phyloP scores from a whole-genome alignment of 1,284 basidiomycete species.

The Fomitopsis pinicola region DNA sequence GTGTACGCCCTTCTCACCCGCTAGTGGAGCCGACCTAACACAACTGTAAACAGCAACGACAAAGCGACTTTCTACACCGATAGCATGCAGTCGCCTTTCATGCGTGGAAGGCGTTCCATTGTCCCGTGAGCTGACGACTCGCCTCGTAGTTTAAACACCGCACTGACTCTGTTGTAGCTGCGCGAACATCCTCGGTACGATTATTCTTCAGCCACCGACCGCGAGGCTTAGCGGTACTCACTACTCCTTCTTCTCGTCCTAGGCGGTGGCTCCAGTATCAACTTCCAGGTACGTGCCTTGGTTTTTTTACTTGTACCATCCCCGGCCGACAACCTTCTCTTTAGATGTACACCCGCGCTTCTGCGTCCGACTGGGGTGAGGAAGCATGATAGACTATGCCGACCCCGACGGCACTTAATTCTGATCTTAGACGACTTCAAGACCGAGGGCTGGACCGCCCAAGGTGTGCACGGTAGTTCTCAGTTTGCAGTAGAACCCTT shows the following conservation, averaged over 20 bases:
- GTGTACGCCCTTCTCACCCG: conserved; percentile 36
- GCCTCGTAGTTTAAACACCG: background rate
- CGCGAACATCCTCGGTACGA: conserved; percentile 59
- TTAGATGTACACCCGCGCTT: conserved; percentile 68
- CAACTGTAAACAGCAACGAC: conserved; percentile 47
- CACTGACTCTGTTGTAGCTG: conserved; percentile 34
- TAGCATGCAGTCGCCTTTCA: conserved; percentile 48
- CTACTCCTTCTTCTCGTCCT: conserved; percentile 10
- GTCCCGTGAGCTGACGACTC: conserved; percentile 47
- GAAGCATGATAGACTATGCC: conserved; percentile 1
- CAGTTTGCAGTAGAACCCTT: background rate
- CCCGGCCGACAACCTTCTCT: background rate
- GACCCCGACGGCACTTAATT: background rate
- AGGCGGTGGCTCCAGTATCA: conserved; percentile 54
- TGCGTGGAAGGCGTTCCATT: conserved; percentile 61
- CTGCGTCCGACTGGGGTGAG: conserved; percentile 67
- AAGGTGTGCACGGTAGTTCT: conserved; percentile 34
- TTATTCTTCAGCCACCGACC: no score
- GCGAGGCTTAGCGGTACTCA: background rate
- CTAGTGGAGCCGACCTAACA: background rate
- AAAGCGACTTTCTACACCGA: conserved; percentile 71
- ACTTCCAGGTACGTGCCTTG: conserved; percentile 49
- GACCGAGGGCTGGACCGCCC: conserved; percentile 60
- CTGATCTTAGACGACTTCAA: conserved; percentile 63
- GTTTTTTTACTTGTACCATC: background rate